Evolutionary conservation across 2,329 filamentous ascomycete genomes (phyloP).

Genomic region (Botrytis tulipae): DNA sequence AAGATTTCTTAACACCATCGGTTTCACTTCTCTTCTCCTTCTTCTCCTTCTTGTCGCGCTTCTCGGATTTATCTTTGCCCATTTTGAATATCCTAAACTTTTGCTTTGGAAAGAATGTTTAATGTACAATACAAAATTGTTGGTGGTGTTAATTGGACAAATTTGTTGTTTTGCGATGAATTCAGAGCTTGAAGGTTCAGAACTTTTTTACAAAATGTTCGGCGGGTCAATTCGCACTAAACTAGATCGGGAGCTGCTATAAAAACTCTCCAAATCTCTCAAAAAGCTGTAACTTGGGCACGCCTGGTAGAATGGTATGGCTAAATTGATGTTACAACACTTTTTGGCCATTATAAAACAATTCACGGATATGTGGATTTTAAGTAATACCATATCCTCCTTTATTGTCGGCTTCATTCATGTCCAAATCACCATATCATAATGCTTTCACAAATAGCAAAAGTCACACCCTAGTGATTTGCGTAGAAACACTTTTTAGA

Average conservation of each 20-base stretch:
- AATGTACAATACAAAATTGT: conserved; percentile 5
- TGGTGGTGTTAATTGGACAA: conserved; percentile 17
- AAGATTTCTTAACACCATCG: conserved; percentile 45
- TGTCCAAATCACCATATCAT: background rate
- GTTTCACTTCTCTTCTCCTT: conserved; percentile 62
- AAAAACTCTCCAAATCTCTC: conserved; percentile 1
- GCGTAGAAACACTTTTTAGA: conserved; percentile 7
- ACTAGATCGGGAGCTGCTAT: conserved; percentile 21
- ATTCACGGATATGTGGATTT: background rate
- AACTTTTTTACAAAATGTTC: conserved; percentile 24
- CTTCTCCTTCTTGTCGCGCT: conserved; percentile 55
- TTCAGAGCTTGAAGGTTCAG: conserved; percentile 17
- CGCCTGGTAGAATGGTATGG: background rate
- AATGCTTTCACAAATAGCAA: background rate
- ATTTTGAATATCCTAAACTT: conserved; percentile 29
- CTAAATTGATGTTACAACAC: background rate
- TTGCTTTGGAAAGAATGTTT: background rate
- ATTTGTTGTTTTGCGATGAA: conserved; percentile 19
- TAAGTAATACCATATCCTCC: background rate
- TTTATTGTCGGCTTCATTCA: background rate
- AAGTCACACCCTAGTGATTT: background rate
- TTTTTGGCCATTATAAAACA: background rate
- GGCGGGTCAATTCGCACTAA: conserved; percentile 24
- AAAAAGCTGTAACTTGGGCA: background rate
- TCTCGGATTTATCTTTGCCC: conserved; percentile 38